phyloP scores from a whole-genome alignment of 352 stramenopile genomes.

The Paralagenidium karlingii region DNA sequence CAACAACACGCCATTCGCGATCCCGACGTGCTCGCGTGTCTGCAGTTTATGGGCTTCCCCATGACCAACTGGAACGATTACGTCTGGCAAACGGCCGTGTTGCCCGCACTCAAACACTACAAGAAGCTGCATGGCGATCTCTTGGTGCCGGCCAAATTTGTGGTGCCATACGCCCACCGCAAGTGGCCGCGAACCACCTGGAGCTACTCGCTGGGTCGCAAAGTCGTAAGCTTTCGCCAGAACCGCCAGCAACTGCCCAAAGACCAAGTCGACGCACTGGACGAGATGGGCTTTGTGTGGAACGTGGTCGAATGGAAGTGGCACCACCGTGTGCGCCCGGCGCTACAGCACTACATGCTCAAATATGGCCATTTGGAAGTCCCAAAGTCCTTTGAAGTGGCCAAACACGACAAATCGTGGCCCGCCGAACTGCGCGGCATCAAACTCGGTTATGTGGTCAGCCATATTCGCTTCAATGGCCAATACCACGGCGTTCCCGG shows the following conservation, averaged over 20 bases:
- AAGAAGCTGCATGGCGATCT: slow-evolving; percentile 68
- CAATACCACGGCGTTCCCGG: slow-evolving; percentile 31
- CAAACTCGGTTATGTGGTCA: slow-evolving; percentile 45
- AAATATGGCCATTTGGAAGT: slow-evolving; percentile 42
- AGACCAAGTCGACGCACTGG: slow-evolving; percentile 56
- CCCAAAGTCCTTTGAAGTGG: slow-evolving; percentile 45
- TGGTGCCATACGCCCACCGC: slow-evolving; percentile 51
- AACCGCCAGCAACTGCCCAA: slow-evolving; percentile 27
- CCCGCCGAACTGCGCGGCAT: slow-evolving; percentile 30
- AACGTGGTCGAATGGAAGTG: slow-evolving; percentile 60
- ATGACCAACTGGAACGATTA: slow-evolving; percentile 44
- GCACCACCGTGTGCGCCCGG: slow-evolving; percentile 52
- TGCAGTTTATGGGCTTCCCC: slow-evolving; percentile 43
- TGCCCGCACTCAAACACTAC: slow-evolving; percentile 74
- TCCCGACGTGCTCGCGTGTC: too few species aligned
- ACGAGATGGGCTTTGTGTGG: slow-evolving; percentile 89
- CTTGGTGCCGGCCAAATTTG: slow-evolving; percentile 88
- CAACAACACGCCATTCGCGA: too few species aligned
- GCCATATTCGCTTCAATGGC: slow-evolving; percentile 47
- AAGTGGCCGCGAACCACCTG: slow-evolving; percentile 72
- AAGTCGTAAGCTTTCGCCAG: slow-evolving; percentile 85
- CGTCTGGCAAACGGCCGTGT: slow-evolving; percentile 33
- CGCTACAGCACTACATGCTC: slow-evolving; percentile 32
- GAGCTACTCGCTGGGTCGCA: slow-evolving; percentile 74
- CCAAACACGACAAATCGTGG: slow-evolving; percentile 21